Evolutionary conservation across 805 yeast genomes (phyloP).

Genomic region (Candida ulmi): DNA sequence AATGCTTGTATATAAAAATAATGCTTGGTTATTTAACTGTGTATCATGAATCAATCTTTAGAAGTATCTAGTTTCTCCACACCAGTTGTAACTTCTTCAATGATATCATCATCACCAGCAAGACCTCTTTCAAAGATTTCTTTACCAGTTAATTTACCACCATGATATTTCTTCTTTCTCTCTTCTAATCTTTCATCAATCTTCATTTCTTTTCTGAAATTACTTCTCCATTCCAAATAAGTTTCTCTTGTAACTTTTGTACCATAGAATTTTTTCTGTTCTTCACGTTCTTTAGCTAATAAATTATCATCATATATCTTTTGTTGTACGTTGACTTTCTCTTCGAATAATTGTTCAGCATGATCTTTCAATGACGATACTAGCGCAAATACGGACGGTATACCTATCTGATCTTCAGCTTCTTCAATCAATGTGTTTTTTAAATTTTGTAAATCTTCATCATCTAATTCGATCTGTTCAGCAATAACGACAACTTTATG

Average conservation of each 20-base stretch:
- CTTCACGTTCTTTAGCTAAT: slow-evolving; percentile 65
- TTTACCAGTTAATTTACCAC: slow-evolving; percentile 78
- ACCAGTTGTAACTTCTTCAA: slow-evolving; percentile 29
- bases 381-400: slow-evolving; percentile 85
- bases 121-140: slow-evolving; percentile 89
- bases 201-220: slow-evolving; percentile 70
- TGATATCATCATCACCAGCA: slow-evolving; percentile 62
- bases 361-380: slow-evolving; percentile 74
- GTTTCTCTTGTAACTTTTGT: slow-evolving; percentile 81
- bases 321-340: slow-evolving; percentile 51
- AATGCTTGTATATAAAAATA: slow-evolving; percentile 5
- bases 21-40: neutral
- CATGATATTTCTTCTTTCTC: slow-evolving; percentile 53
- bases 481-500: slow-evolving; percentile 48
- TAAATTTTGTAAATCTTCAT: slow-evolving; percentile 38
- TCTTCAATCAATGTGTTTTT: slow-evolving; percentile 41
- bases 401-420: slow-evolving; percentile 78
- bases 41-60: slow-evolving; percentile 7
- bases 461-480: slow-evolving; percentile 51
- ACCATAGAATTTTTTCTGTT: slow-evolving; percentile 86
- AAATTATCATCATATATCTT: slow-evolving; percentile 52
- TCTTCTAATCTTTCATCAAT: slow-evolving; percentile 51
- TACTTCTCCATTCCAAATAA: slow-evolving; percentile 65
- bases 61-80: slow-evolving; percentile 5
- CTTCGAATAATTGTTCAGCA: slow-evolving; percentile 63